These are phyloP conservation scores for Komagataea norvegica DNA, from an alignment of 1,139 yeast species.

Conservation along the genomic window DNA sequence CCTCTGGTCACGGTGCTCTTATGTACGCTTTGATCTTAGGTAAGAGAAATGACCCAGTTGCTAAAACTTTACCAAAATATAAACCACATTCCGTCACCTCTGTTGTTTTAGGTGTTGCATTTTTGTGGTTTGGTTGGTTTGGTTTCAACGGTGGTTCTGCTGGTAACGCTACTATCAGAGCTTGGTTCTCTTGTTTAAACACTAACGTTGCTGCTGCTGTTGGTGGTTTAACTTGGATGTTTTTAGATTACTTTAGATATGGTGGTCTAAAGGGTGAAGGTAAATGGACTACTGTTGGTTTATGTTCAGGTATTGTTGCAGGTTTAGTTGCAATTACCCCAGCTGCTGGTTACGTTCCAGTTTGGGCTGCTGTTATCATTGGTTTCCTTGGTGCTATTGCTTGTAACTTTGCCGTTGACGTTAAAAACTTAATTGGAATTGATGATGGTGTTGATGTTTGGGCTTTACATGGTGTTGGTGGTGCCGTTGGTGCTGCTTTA, in stretches of 20 bases:
- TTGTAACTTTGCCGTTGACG: slow-evolving; percentile 80
- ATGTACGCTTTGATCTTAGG: slow-evolving; percentile 91
- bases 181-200: slow-evolving; percentile 89
- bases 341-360: slow-evolving; percentile 93
- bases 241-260: slow-evolving; percentile 81
- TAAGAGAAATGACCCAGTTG: slow-evolving; percentile 80
- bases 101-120: slow-evolving; percentile 88
- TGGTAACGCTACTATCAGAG: slow-evolving; percentile 85
- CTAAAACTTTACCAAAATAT: slow-evolving; percentile 76
- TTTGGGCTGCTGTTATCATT: slow-evolving; percentile 79
- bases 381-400: slow-evolving; percentile 76
- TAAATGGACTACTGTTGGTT: slow-evolving; percentile 92
- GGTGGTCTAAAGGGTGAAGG: slow-evolving; percentile 41
- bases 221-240: slow-evolving; percentile 93
- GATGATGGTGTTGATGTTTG: slow-evolving; percentile 97
- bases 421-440: slow-evolving; percentile 65
- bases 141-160: slow-evolving; percentile 98
- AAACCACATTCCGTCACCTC: slow-evolving; percentile 89
- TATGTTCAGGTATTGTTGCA: slow-evolving; percentile 90
- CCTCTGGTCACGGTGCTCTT: slow-evolving; percentile 91
- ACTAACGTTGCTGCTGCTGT: slow-evolving; percentile 89
- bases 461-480: slow-evolving; percentile 93
- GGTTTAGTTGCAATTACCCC: slow-evolving; percentile 97
- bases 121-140: slow-evolving; percentile 98
- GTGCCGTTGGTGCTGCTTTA: slow-evolving; percentile 73